Conservation (phyloP, 163 green algal genomes). For the Scenedesmus sp. region DNA sequence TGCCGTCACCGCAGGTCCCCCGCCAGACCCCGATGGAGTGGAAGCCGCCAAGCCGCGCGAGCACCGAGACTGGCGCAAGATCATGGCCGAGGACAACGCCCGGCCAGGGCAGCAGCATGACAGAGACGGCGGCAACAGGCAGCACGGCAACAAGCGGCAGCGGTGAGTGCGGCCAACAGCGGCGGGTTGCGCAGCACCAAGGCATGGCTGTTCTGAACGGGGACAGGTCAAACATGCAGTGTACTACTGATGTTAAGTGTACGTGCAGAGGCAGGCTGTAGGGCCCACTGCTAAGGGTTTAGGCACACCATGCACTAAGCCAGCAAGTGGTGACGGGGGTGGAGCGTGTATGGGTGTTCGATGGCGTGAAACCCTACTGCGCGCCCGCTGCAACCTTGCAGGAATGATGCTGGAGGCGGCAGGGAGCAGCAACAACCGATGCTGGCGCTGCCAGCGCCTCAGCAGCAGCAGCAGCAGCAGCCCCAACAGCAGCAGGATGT, state of each 20-base stretch:
- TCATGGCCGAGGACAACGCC: conserved; percentile 76
- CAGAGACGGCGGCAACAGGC: conserved; percentile 12
- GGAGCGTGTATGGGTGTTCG: background rate
- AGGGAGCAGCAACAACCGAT: conserved; percentile 8
- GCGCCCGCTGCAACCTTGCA: background rate
- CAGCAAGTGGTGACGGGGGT: background rate
- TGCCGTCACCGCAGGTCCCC: conserved; percentile 70
- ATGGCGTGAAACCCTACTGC: background rate
- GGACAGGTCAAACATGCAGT: too few relatives aligned
- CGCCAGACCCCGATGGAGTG: conserved; percentile 78
- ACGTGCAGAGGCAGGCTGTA: too few relatives aligned
- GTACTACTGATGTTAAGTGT: too few relatives aligned
- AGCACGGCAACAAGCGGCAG: background rate
- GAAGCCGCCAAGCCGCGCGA: conserved; percentile 89
- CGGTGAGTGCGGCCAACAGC: background rate
- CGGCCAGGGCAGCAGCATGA: background rate
- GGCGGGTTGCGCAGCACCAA: background rate
- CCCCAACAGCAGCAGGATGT: background rate
- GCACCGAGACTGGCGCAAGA: conserved; percentile 83
- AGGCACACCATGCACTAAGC: background rate
- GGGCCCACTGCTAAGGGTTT: too few relatives aligned
- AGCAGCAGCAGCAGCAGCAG: background rate
- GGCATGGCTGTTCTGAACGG: background rate
- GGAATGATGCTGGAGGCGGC: background rate
- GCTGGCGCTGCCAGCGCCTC: conserved; percentile 12